Evolutionary conservation across 2,329 filamentous ascomycete species (phyloP).

Genomic region (Ascocoryne sarcoides): DNA sequence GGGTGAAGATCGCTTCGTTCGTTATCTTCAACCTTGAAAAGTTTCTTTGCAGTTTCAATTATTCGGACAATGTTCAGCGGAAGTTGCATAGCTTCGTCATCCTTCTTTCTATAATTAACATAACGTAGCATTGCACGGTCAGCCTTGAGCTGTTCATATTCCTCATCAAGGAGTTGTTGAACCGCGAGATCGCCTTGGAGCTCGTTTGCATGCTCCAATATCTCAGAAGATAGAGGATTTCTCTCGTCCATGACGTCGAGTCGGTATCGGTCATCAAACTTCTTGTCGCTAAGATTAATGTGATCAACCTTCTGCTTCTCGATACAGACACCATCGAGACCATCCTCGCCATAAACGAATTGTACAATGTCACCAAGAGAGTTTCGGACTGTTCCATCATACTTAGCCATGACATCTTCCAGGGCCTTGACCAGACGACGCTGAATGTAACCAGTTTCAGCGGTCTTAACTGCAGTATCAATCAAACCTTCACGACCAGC

Average conservation of each 20-base stretch:
- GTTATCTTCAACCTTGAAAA: conserved; percentile 82
- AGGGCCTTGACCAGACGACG: conserved; percentile 96
- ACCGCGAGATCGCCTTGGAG: conserved; percentile 80
- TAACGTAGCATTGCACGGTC: conserved; percentile 68
- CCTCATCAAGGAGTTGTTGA: conserved; percentile 77
- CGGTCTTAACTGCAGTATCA: conserved; percentile 98
- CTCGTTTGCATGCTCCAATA: conserved; percentile 79
- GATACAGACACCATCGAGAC: conserved; percentile 85
- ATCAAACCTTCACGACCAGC: conserved; percentile 99
- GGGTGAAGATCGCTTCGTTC: conserved; percentile 86
- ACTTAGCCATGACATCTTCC: conserved; percentile 95
- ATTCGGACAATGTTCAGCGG: conserved; percentile 88
- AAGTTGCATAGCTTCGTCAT: conserved; percentile 80
- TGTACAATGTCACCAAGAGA: conserved; percentile 94
- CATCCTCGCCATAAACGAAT: conserved; percentile 96
- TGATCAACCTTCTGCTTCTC: conserved; percentile 88
- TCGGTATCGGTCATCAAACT: conserved; percentile 74
- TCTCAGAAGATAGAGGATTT: conserved; percentile 52
- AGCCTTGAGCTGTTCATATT: conserved; percentile 70
- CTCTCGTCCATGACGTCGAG: conserved; percentile 73
- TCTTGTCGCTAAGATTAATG: conserved; percentile 67
- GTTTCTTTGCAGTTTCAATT: conserved; percentile 79
- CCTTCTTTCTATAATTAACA: conserved; percentile 58
- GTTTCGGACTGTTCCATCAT: conserved; percentile 95
- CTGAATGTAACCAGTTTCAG: conserved; percentile 98